Evolutionary conservation across 2,329 filamentous ascomycete genomes (phyloP).

Genomic region (Lithohypha guttulata): DNA sequence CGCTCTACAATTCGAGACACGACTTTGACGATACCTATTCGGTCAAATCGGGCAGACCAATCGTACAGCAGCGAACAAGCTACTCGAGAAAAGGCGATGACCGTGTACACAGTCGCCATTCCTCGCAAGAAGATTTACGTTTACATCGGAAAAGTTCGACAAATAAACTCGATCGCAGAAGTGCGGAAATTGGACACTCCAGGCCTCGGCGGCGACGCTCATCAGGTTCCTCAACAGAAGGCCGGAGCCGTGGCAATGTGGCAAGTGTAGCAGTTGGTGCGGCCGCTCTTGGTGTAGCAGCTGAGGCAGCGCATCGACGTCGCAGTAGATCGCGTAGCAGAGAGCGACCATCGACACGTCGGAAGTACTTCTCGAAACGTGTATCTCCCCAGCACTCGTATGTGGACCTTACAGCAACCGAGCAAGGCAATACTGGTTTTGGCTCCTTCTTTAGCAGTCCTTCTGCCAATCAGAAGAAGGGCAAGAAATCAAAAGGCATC

Average conservation of each 20-base stretch:
- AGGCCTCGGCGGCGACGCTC: constrained; percentile 9
- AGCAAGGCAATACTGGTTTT: constrained; percentile 44
- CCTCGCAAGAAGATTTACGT: constrained; percentile 30
- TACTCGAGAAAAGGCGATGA: constrained; percentile 10
- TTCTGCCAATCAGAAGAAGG: constrained; percentile 42
- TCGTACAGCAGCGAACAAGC: constrained; percentile 25
- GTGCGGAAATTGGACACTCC: not conserved
- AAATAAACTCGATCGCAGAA: constrained; percentile 15
- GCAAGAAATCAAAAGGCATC: constrained; percentile 34
- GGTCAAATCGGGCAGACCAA: constrained; percentile 41
- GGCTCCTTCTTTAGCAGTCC: constrained; percentile 53
- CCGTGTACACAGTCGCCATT: constrained; percentile 28
- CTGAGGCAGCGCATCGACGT: constrained; percentile 23
- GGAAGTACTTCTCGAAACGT: constrained; percentile 25
- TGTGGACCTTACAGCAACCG: constrained; percentile 54
- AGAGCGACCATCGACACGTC: constrained; percentile 28
- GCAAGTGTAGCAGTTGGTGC: constrained; percentile 28
- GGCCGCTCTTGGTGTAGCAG: constrained; percentile 31
- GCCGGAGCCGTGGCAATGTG: constrained; percentile 23
- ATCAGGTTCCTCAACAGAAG: constrained; percentile 16
- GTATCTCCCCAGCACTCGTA: constrained; percentile 51
- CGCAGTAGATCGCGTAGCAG: constrained; percentile 24
- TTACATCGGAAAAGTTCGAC: constrained; percentile 25
- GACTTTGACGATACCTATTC: constrained; percentile 53
- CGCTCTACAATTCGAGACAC: constrained; percentile 40